Evolutionary conservation across 345 rosid genomes (phyloP), one percentile per base, ranked within the genome.

Genomic region (Citrus inodora): DNA sequence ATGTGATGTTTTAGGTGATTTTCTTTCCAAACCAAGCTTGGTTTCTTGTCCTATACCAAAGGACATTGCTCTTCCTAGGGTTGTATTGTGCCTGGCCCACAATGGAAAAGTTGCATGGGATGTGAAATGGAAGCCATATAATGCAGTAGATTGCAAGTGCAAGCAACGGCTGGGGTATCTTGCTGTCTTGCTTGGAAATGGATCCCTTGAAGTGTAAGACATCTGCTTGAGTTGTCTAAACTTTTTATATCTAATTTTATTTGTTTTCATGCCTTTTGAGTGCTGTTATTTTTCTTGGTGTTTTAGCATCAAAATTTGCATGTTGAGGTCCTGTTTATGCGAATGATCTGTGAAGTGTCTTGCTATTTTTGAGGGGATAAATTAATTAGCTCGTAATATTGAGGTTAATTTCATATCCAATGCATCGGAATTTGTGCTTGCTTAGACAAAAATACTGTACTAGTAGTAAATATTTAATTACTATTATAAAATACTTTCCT

Each of bases 51-150:
- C 81, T 67, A 63, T 90, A 68, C 83, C 88, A 7, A 83, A 78
- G 81, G 89, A 89, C 76, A 78, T 87, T 60, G 83, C 88, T 72
- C 85, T 94, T 67, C 98, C 98, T 75, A 90, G 92, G 82, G 82
- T 89, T 78, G 86, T 92, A 40, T 79, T 94, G 67, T 96, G 98
- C 87, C 85, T 96, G 33, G 94, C 97, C 76, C 98, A 94, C 82
- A 87, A 89, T 80, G 99, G 95, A 82, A 92, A 94, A 88, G 97
- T 92, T 81, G 95, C 84, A 30, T 94, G 97, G 97, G 98, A 96
- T 80, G 90, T 92, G 68, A 94, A 96, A 87, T 96, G 98, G 95
- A 85, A 86, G 78, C 98, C 98, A 59, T 77, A 56, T 73, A 73
- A 76, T 83, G 74, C 32, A 55, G 76, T 82, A 58, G 83, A 85